phyloP scores from a whole-genome alignment of 352 stramenopile species.

The Globisporangium solare region DNA sequence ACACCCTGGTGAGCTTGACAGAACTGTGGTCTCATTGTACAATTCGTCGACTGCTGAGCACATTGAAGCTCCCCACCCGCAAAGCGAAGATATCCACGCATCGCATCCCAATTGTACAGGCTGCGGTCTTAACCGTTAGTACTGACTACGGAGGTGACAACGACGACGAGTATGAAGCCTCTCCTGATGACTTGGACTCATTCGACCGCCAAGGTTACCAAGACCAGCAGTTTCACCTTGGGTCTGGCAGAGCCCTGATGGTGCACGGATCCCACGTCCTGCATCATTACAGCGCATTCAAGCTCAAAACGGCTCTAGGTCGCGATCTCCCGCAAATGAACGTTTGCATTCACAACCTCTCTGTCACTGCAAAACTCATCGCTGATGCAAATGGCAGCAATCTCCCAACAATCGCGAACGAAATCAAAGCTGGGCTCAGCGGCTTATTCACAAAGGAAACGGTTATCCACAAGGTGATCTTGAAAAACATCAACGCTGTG shows the following conservation, averaged over 20 bases:
- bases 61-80: no score
- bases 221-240: neutral
- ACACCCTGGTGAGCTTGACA: no score
- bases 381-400: neutral
- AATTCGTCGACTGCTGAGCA: no score
- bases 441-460: conserved; percentile 6
- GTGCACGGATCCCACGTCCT: neutral
- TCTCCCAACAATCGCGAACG: conserved; percentile 16
- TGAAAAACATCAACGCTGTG: conserved; percentile 10
- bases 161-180: no score
- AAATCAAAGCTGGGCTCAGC: neutral
- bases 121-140: no score
- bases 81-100: no score
- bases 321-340: conserved; percentile 17
- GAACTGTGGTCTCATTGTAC: no score
- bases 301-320: conserved; percentile 7
- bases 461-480: conserved; percentile 15
- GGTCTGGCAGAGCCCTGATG: no score
- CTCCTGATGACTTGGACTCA: no score
- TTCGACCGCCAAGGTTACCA: neutral
- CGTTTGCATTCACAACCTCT: conserved; percentile 14
- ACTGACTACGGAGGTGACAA: no score
- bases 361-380: conserved; percentile 12
- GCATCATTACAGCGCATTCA: conserved; percentile 1
- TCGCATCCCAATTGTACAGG: no score